Percentiles rank a stretch among this genome's conserved stretches.
These are phyloP conservation scores for Quercus aquifolioides DNA, from an alignment of 306 rosid species.

Conservation along the genomic window DNA sequence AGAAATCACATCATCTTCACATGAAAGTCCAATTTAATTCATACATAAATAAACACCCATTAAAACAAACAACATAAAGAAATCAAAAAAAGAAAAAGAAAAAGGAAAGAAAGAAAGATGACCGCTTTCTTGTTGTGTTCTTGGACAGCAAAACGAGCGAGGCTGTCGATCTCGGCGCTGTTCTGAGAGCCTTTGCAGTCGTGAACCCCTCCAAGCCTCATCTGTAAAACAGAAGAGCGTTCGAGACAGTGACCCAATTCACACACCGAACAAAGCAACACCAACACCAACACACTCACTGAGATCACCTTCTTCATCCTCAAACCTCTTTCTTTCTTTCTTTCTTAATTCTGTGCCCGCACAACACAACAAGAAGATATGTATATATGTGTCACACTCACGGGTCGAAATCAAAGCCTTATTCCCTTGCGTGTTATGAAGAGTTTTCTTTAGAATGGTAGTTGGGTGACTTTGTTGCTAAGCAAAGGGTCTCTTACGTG, in stretches of 20 bases:
- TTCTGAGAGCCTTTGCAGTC: slow-evolving; percentile 22
- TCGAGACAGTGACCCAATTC: slow-evolving; percentile 25
- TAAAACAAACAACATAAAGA: not conserved
- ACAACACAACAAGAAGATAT: too few relatives aligned
- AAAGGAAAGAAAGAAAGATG: not conserved
- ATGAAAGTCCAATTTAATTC: too few relatives aligned
- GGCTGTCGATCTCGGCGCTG: slow-evolving; percentile 25
- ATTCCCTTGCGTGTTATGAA: too few relatives aligned
- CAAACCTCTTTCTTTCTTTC: too few relatives aligned
- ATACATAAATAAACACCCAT: too few relatives aligned
- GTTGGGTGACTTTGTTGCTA: too few relatives aligned
- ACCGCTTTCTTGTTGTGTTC: slow-evolving; percentile 53
- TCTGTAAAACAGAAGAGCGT: not conserved
- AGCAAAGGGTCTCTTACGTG: too few relatives aligned
- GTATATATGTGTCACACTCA: too few relatives aligned
- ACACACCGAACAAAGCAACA: slow-evolving; percentile 20
- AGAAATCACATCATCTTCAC: not conserved
- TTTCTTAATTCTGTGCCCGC: too few relatives aligned
- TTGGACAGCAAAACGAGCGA: slow-evolving; percentile 52
- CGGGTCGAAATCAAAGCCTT: too few relatives aligned
- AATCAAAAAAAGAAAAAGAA: not conserved
- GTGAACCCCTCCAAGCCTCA: slow-evolving; percentile 28
- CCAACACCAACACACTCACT: not conserved
- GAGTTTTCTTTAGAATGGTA: too few relatives aligned
- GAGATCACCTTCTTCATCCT: slow-evolving; percentile 27